These are phyloP conservation scores for Dictyostelium intermedium DNA, from an alignment of 78 protist genomes.

Conservation along the genomic window DNA sequence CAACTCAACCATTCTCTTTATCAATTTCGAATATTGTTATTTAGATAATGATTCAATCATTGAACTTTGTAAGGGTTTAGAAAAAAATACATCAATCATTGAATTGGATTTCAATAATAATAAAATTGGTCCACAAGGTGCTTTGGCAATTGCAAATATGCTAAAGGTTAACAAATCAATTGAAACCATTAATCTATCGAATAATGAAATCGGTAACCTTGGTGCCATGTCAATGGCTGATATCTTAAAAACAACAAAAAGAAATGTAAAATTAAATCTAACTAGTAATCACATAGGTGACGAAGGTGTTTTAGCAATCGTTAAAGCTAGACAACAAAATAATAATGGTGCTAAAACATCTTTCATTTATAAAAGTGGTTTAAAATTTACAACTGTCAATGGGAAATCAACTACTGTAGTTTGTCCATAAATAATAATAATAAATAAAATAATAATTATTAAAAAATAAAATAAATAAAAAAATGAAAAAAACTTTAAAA, in stretches of 20 bases:
- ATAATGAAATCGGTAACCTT: slow-evolving; percentile 64
- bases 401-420: slow-evolving; percentile 48
- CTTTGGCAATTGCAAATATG: slow-evolving; percentile 17
- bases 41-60: slow-evolving; percentile 1
- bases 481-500: neutral
- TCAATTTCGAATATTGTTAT: slow-evolving; percentile 15
- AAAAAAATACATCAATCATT: neutral
- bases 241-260: slow-evolving; percentile 2
- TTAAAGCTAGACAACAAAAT: slow-evolving; percentile 47
- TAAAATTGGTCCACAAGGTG: slow-evolving; percentile 48
- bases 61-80: neutral
- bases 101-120: slow-evolving; percentile 30
- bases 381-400: slow-evolving; percentile 30
- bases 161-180: neutral
- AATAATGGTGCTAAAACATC: slow-evolving; percentile 29
- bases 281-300: slow-evolving; percentile 30
- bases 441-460: neutral
- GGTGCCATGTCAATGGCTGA: slow-evolving; percentile 56
- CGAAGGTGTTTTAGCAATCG: slow-evolving; percentile 54
- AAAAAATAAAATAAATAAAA: neutral
- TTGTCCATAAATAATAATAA: neutral
- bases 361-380: slow-evolving; percentile 43
- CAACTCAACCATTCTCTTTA: neutral
- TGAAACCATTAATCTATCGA: slow-evolving; percentile 1
- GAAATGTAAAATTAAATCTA: slow-evolving; percentile 22